Base-by-base conservation (phyloP, 139 green algal species). In the Chlorella sorokiniana region DNA sequence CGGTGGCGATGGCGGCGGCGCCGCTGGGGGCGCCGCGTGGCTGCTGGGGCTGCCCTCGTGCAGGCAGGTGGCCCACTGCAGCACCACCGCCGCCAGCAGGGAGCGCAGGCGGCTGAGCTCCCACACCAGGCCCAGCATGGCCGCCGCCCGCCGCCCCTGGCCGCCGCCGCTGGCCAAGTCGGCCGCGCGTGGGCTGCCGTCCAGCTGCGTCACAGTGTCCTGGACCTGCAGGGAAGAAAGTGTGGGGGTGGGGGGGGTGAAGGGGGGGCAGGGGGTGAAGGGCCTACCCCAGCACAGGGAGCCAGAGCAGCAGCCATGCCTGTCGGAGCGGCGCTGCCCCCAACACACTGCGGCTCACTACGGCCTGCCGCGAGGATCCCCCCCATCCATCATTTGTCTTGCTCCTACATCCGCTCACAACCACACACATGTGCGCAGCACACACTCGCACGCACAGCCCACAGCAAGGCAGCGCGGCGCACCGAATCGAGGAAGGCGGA, bases 31-130 rank as follows among this genome's bases (percentile, higher is more conserved):
- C 69, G 52, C 51, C 0, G 40, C 63, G 16, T 84, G 61, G n/a
- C 25, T 59, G 62, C 84, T 51, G 3, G 62, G 64, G 42, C 35
- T 70, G 75, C 84, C 84, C 33, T 93, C 89, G 42, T 90, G 83
- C 69, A 95, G 86, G 27, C 64, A 88, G 7, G 86, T 85, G 63
- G 91, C 89, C 92, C 92, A 96, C 18, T 89, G 86, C 64, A 94
- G 85, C 37, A 89, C 84, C 8, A 87, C 88, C 20, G 91, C 70
- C 4, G 88, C 85, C n/a, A 96, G 83, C 41, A 83, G 81, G 52
- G 85, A 81, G n/a, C 91, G 89, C 81, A 95, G 87, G 27, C 83
- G 69, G 80, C 93, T 95, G 40, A 96, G 85, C 52, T 92, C 86
- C 63, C 83, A 86, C 59, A 89, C 71, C 40, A 56, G 16, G 16